Base-by-base conservation (phyloP, 2,329 filamentous ascomycete species). In the Orbilia blumenaviensis region DNA sequence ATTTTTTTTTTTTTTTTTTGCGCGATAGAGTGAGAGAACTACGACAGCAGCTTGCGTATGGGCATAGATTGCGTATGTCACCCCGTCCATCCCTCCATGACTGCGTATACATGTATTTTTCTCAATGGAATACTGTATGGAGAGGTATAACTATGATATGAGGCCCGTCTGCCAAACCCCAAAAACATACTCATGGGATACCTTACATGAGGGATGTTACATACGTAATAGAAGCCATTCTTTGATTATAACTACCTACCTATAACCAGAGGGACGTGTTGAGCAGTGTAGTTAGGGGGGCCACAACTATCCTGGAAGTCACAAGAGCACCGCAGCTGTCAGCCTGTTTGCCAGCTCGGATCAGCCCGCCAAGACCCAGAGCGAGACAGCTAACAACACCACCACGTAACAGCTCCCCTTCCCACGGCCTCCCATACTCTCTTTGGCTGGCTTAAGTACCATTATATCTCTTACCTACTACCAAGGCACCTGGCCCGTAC, bases 381-480 rank as follows among this genome's bases (percentile, higher is more conserved):
- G 50, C 52, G 21, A 60, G 58, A 72, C 60, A 72, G 67, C 67
- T 71, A 63, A 58, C 60, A 72, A 64, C 58, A 63, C 66, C 60
- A 27, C 60, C 60, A 63, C 60, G 60, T 63, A 63, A 63, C 34
- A n/a, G n/a, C n/a, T 23, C 16, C 3, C 32, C 25, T 23, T 12
- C 14, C 23, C n/a, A 42, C 38, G 16, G 38, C 38, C 16, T n/a
- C n/a, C n/a, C n/a, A n/a, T n/a, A n/a, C n/a, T n/a, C n/a, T n/a
- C n/a, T n/a, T n/a, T n/a, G n/a, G n/a, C n/a, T n/a, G n/a, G n/a
- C n/a, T n/a, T n/a, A n/a, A n/a, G n/a, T n/a, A n/a, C n/a, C n/a
- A n/a, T n/a, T n/a, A n/a, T n/a, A n/a, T n/a, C n/a, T n/a, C n/a
- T n/a, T n/a, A 7, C 50, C 5, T 54, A 32, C 34, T 16, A 8